A percentile compares a stretch with the other conserved stretches of the same genome.
Conservation (phyloP, 2,329 filamentous ascomycete genomes). For the Fusarium algeriense region DNA sequence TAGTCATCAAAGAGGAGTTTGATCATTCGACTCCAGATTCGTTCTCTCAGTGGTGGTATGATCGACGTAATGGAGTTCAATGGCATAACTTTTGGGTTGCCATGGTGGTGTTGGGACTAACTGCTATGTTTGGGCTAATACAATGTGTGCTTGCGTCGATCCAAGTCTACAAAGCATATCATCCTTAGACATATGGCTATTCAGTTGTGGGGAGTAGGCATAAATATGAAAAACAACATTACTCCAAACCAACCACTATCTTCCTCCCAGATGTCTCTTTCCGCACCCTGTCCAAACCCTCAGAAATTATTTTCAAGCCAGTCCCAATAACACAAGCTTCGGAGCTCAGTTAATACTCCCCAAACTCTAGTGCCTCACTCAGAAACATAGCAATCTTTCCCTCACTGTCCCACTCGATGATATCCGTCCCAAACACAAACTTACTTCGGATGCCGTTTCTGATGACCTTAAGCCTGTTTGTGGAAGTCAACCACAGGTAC, state of each 20-base stretch:
- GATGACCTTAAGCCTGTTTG: background rate
- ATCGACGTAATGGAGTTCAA: too few relatives aligned
- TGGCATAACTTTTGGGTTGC: too few relatives aligned
- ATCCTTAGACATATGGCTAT: too few relatives aligned
- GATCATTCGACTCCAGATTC: too few relatives aligned
- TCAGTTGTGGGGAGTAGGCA: too few relatives aligned
- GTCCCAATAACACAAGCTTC: background rate
- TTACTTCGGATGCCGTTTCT: slow-evolving; percentile 3
- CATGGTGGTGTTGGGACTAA: too few relatives aligned
- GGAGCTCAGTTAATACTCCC: background rate
- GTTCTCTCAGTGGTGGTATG: too few relatives aligned
- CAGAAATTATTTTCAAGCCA: background rate
- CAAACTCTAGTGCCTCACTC: background rate
- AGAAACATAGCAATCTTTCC: background rate
- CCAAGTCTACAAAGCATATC: background rate
- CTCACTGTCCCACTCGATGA: background rate
- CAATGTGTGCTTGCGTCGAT: too few relatives aligned
- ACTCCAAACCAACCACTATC: background rate
- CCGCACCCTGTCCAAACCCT: background rate
- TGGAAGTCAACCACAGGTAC: slow-evolving; percentile 3
- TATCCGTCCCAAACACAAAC: slow-evolving; percentile 12
- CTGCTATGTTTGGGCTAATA: too few relatives aligned
- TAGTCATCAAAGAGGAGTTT: too few relatives aligned
- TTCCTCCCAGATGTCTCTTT: background rate
- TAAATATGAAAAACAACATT: accelerated